These are phyloP conservation scores for Heimioporus retisporus DNA, from an alignment of 1,284 basidiomycete genomes.

Conservation along the genomic window DNA sequence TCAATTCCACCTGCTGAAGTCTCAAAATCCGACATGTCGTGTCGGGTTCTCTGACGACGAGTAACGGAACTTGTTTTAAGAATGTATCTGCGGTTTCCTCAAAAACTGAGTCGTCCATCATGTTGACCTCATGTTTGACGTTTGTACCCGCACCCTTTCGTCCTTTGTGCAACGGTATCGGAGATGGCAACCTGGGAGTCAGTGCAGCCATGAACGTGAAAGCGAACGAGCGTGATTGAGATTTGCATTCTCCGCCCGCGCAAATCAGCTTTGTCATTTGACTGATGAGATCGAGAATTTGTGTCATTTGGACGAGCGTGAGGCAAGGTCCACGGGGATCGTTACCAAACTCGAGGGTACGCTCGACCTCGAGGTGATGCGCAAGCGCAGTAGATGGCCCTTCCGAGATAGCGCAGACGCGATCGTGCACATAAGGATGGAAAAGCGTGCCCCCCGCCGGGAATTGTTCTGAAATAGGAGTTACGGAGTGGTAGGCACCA, in stretches of 20 bases:
- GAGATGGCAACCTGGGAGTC: slow-evolving; percentile 15
- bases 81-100: neutral
- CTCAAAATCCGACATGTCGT: too few relatives aligned
- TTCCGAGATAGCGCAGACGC: slow-evolving; percentile 5
- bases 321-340: neutral
- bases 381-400: neutral
- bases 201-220: slow-evolving; percentile 28
- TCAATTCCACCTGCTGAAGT: too few relatives aligned
- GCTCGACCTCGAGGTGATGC: slow-evolving; percentile 18
- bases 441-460: slow-evolving; percentile 8
- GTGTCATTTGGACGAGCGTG: slow-evolving; percentile 16
- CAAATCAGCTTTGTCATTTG: slow-evolving; percentile 10
- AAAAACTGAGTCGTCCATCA: slow-evolving; percentile 3
- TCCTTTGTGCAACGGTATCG: neutral
- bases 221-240: slow-evolving; percentile 27
- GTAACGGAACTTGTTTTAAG: too few relatives aligned
- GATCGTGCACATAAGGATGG: slow-evolving; percentile 23
- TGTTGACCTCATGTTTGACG: neutral
- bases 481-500: slow-evolving; percentile 19
- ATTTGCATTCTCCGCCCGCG: slow-evolving; percentile 18
- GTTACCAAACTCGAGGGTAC: slow-evolving; percentile 14
- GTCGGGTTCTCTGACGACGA: too few relatives aligned
- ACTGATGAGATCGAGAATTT: slow-evolving; percentile 24
- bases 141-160: neutral
- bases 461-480: slow-evolving; percentile 18